A percentile compares a stretch with the other conserved stretches of the same genome.
Evolutionary conservation across 2,329 filamentous ascomycete species (phyloP).

Genomic region (Cadophora gregata): DNA sequence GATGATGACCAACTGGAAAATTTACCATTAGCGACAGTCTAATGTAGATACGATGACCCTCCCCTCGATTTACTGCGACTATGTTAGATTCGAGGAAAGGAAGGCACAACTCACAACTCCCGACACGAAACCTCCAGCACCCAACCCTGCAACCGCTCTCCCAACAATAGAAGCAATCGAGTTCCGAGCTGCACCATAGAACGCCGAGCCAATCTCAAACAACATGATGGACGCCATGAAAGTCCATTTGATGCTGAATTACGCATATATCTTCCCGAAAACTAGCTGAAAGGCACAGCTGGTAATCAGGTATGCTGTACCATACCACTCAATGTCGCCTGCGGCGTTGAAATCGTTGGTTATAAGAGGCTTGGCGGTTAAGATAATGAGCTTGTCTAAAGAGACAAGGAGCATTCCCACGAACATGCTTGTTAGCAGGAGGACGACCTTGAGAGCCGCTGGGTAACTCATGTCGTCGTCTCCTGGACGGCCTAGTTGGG

Average conservation of each 20-base stretch:
- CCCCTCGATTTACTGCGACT: too few relatives aligned
- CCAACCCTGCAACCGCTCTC: slow-evolving; percentile 37
- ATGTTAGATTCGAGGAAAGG: neutral
- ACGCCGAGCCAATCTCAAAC: slow-evolving; percentile 37
- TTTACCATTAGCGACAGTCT: too few relatives aligned
- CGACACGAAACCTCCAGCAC: slow-evolving; percentile 32
- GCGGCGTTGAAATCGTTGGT: slow-evolving; percentile 45
- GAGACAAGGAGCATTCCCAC: slow-evolving; percentile 26
- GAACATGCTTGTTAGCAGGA: slow-evolving; percentile 26
- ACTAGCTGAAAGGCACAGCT: slow-evolving; percentile 28
- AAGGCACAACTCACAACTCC: slow-evolving; percentile 28
- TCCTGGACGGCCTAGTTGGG: too few relatives aligned
- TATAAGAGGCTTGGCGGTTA: slow-evolving; percentile 40
- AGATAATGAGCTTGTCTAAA: slow-evolving; percentile 25
- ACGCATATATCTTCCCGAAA: slow-evolving; percentile 35
- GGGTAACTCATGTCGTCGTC: slow-evolving; percentile 20
- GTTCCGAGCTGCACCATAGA: slow-evolving; percentile 36
- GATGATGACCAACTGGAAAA: slow-evolving; percentile 30
- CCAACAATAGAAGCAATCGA: slow-evolving; percentile 39
- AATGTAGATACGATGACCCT: too few relatives aligned
- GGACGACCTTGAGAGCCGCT: slow-evolving; percentile 22
- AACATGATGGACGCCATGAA: slow-evolving; percentile 33
- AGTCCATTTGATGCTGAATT: slow-evolving; percentile 33
- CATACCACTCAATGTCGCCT: slow-evolving; percentile 47
- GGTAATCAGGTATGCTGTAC: slow-evolving; percentile 43